Percentiles rank a stretch among this genome's conserved stretches.
These are phyloP conservation scores for Diatrype stigma DNA, from an alignment of 2,329 filamentous ascomycete genomes.

Conservation along the genomic window DNA sequence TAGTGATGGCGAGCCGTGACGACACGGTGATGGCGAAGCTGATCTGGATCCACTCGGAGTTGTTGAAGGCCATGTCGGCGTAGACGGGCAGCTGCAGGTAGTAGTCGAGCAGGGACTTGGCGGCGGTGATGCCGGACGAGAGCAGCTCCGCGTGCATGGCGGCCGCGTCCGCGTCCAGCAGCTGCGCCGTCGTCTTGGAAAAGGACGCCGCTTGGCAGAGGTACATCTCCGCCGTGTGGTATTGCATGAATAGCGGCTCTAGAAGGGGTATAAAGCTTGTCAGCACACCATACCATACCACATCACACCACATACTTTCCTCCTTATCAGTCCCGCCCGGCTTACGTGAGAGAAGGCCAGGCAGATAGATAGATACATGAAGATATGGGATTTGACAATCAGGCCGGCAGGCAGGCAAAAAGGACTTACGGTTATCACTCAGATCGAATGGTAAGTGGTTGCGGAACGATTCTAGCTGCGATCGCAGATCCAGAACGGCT, in stretches of 20 bases:
- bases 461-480: constrained; percentile 29
- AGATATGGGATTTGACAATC: too few relatives aligned
- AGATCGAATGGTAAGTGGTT: constrained; percentile 23
- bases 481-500: constrained; percentile 25
- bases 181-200: constrained; percentile 18
- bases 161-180: constrained; percentile 2
- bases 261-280: too few relatives aligned
- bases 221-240: constrained; percentile 33
- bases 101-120: constrained; percentile 22
- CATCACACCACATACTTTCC: too few relatives aligned
- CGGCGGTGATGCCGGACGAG: constrained; percentile 16
- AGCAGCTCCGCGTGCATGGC: constrained; percentile 7
- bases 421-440: constrained; percentile 26
- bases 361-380: neutral
- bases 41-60: constrained; percentile 36
- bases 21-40: constrained; percentile 23
- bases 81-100: constrained; percentile 30
- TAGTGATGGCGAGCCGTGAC: constrained; percentile 7
- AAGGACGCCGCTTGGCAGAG: constrained; percentile 35
- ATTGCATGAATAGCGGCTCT: constrained; percentile 36
- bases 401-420: neutral
- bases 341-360: neutral
- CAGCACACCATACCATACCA: too few relatives aligned
- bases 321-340: too few relatives aligned
- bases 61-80: constrained; percentile 31